phyloP scores from a whole-genome alignment of 495 filamentous ascomycete species.

The Viridothelium virens region DNA sequence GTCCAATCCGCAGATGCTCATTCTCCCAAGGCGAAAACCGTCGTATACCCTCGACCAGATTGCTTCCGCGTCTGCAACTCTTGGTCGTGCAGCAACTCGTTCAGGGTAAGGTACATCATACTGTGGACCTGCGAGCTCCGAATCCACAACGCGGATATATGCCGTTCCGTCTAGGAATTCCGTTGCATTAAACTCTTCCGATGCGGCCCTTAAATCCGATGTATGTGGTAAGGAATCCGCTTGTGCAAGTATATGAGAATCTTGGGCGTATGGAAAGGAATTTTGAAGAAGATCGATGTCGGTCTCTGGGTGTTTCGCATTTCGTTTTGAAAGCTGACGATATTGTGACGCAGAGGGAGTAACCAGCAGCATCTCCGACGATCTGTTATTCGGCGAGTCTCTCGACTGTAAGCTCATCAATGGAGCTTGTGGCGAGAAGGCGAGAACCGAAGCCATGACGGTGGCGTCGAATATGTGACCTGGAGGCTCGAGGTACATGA shows the following conservation, averaged over 20 bases:
- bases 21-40: slow-evolving; percentile 32
- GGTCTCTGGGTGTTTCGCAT: slow-evolving; percentile 18
- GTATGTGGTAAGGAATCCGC: slow-evolving; percentile 16
- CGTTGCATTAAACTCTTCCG: slow-evolving; percentile 36
- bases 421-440: slow-evolving; percentile 29
- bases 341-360: slow-evolving; percentile 27
- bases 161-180: slow-evolving; percentile 33
- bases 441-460: slow-evolving; percentile 40
- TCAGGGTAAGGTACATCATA: slow-evolving; percentile 35
- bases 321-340: slow-evolving; percentile 17
- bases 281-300: slow-evolving; percentile 30
- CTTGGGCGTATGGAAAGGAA: slow-evolving; percentile 23
- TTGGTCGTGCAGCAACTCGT: slow-evolving; percentile 34
- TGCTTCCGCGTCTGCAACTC: slow-evolving; percentile 35
- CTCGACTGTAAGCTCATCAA: slow-evolving; percentile 34
- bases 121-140: slow-evolving; percentile 41
- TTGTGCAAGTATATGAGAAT: background rate
- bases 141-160: slow-evolving; percentile 40
- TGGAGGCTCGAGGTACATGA: slow-evolving; percentile 37
- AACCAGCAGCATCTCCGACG: slow-evolving; percentile 29
- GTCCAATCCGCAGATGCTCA: slow-evolving; percentile 39
- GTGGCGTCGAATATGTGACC: slow-evolving; percentile 39
- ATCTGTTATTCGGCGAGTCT: slow-evolving; percentile 23
- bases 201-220: slow-evolving; percentile 15
- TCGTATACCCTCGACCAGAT: slow-evolving; percentile 42